phyloP scores from a whole-genome alignment of 1,284 basidiomycete genomes.

The Ganoderma lingzhi region DNA sequence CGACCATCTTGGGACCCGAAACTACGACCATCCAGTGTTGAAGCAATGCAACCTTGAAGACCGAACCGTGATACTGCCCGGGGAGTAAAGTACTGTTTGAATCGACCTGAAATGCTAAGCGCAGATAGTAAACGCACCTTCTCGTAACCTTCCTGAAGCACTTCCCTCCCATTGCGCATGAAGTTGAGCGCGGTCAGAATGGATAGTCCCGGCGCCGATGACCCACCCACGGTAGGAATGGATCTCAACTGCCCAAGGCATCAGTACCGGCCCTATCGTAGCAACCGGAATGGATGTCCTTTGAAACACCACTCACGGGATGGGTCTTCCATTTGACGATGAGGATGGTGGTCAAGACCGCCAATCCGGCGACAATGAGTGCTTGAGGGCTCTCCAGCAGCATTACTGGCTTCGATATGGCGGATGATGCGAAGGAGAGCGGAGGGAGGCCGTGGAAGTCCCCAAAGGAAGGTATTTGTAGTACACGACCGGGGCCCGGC shows the following conservation, averaged over 20 bases:
- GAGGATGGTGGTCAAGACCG: background rate
- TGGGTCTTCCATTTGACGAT: constrained; percentile 13
- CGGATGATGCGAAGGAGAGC: background rate
- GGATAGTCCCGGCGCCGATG: constrained; percentile 34
- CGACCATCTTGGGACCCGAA: constrained; percentile 43
- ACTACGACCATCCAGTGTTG: constrained; percentile 51
- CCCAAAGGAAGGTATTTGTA: too few relatives aligned
- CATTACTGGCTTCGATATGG: background rate
- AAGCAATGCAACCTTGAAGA: constrained; percentile 51
- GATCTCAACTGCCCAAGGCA: constrained; percentile 14
- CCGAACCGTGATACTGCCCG: constrained; percentile 42
- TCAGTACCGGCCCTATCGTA: background rate
- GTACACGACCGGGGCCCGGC: background rate
- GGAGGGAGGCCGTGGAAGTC: background rate
- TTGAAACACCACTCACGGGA: constrained; percentile 3
- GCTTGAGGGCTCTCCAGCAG: constrained; percentile 2
- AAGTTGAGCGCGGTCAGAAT: constrained; percentile 33
- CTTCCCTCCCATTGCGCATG: constrained; percentile 22
- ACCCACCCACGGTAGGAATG: constrained; percentile 41
- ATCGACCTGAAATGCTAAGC: too few relatives aligned
- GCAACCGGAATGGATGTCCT: background rate
- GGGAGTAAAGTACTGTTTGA: background rate
- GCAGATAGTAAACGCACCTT: constrained; percentile 9
- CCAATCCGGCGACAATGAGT: background rate
- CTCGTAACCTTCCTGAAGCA: constrained; percentile 37